Percentiles rank a stretch among this genome's conserved stretches.
phyloP scores from a whole-genome alignment of 768 basidiomycete species.

The Kockovaella imperatae region DNA sequence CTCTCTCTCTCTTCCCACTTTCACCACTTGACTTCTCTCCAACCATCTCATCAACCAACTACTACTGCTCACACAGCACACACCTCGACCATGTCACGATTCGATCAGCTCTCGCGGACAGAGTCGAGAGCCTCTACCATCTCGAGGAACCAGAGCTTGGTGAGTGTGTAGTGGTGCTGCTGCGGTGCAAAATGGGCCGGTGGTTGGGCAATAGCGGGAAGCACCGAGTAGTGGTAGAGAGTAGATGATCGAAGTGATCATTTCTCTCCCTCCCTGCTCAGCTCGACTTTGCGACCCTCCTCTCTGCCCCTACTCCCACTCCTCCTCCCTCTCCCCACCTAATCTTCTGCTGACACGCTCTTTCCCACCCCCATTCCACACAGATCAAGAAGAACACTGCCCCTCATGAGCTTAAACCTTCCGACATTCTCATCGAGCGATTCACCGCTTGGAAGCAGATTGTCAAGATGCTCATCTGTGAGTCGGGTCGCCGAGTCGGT shows the following conservation, averaged over 20 bases:
- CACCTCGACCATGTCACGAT: conserved; percentile 39
- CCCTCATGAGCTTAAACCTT: conserved; percentile 79
- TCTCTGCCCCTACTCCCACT: too few species aligned
- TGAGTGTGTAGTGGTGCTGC: conserved; percentile 20
- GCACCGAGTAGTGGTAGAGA: too few species aligned
- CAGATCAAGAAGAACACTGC: conserved; percentile 86
- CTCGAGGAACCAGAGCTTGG: conserved; percentile 70
- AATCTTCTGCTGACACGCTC: background rate
- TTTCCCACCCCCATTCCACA: background rate
- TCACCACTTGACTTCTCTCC: background rate
- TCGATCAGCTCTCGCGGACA: conserved; percentile 54
- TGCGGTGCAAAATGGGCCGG: background rate
- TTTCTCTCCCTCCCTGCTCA: too few species aligned
- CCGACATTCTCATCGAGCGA: conserved; percentile 90
- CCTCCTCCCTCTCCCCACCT: background rate
- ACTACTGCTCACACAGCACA: background rate
- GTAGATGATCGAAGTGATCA: too few species aligned
- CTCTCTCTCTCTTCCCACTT: conserved; percentile 2
- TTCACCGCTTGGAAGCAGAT: conserved; percentile 75
- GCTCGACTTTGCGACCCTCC: too few species aligned
- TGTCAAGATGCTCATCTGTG: conserved; percentile 77
- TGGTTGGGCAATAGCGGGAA: too few species aligned
- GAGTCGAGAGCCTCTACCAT: conserved; percentile 63
- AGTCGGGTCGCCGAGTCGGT: conserved; percentile 6
- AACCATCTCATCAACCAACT: background rate